These are phyloP conservation scores for Xylaria bambusicola DNA, from an alignment of 495 filamentous ascomycete genomes.

Conservation along the genomic window DNA sequence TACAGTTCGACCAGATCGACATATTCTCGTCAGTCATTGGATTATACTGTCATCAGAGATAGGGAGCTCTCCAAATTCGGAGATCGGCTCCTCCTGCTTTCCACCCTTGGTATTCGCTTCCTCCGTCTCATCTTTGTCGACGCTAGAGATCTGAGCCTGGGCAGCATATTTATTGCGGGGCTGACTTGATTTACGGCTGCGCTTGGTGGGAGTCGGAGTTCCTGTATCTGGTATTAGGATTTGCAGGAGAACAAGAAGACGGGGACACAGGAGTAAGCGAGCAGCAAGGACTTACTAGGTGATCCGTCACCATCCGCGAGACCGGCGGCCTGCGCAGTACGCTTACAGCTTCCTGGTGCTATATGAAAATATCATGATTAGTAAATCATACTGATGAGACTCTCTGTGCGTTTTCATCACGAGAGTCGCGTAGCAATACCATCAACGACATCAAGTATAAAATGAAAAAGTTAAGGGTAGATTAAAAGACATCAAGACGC, in stretches of 20 bases:
- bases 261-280: neutral
- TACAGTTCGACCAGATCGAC: too few relatives aligned
- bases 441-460: neutral
- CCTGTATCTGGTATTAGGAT: neutral
- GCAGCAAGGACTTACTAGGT: neutral
- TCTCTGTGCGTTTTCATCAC: neutral
- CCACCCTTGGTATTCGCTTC: too few relatives aligned
- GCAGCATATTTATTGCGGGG: neutral
- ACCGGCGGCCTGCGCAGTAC: neutral
- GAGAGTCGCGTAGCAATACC: too few relatives aligned
- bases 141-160: neutral
- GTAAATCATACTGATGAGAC: neutral
- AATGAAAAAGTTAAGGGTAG: neutral
- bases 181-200: neutral
- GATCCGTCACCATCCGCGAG: neutral
- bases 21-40: too few relatives aligned
- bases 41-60: too few relatives aligned
- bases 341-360: constrained; percentile 12
- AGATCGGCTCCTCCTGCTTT: too few relatives aligned
- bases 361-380: neutral
- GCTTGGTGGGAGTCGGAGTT: constrained; percentile 3
- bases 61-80: too few relatives aligned
- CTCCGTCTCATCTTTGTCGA: neutral
- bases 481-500: neutral
- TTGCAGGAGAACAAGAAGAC: neutral